Conservation (phyloP, 225 moss, liverwort and hornwort genomes). For the Sphagnum contortum region DNA sequence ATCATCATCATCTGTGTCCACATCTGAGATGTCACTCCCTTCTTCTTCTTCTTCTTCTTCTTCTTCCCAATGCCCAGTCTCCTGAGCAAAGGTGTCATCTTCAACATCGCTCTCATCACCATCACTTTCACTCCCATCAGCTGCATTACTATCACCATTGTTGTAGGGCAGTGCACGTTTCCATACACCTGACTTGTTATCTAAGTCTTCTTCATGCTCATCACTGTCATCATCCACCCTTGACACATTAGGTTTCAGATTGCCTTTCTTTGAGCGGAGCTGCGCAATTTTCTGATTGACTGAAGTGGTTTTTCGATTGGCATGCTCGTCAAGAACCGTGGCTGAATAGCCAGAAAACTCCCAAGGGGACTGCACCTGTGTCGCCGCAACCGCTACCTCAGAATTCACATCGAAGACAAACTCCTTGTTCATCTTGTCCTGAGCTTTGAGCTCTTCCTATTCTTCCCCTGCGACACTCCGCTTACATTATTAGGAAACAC, state of each 20-base stretch:
- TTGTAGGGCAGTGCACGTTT: no score
- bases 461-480: no score
- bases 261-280: constrained; percentile 26
- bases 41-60: constrained; percentile 8
- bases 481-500: no score
- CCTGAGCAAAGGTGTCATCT: constrained; percentile 2
- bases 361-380: constrained; percentile 39
- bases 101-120: constrained; percentile 3
- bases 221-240: no score
- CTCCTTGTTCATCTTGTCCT: constrained; percentile 52
- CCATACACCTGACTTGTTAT: no score
- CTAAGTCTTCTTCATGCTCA: no score
- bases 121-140: constrained; percentile 5
- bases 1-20: constrained; percentile 6
- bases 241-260: no score
- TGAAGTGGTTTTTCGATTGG: constrained; percentile 43
- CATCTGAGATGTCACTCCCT: constrained; percentile 4
- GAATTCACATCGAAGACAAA: constrained; percentile 72
- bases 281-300: constrained; percentile 61
- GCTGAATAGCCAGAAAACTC: constrained; percentile 59
- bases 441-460: no score
- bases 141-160: no score
- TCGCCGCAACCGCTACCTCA: constrained; percentile 12
- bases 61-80: constrained; percentile 1
- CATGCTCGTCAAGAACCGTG: constrained; percentile 36